A percentile compares a stretch with the other conserved stretches of the same genome.
phyloP scores from a whole-genome alignment of 2,329 filamentous ascomycete genomes.

The Ophiostoma pallidulum region DNA sequence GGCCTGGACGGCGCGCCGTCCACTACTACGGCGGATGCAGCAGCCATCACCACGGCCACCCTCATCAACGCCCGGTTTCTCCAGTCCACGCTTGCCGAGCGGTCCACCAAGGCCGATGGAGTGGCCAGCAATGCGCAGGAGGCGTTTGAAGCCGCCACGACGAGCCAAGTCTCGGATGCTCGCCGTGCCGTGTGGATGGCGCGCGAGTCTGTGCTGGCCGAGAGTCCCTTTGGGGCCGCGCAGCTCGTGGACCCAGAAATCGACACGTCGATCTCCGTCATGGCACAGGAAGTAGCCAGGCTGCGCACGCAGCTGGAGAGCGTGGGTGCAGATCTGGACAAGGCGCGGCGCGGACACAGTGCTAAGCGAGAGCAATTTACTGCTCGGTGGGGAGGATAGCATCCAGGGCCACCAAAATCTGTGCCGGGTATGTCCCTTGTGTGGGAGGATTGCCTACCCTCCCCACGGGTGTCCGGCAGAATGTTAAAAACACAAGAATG shows the following conservation, averaged over 20 bases:
- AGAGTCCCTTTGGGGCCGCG: constrained; percentile 40
- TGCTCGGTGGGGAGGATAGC: constrained; percentile 29
- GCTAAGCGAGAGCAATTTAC: constrained; percentile 41
- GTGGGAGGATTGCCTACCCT: background rate
- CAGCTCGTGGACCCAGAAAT: constrained; percentile 44
- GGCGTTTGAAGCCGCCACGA: constrained; percentile 36
- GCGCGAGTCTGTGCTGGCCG: constrained; percentile 42
- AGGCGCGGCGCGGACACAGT: constrained; percentile 29
- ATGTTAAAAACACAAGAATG: too few species aligned
- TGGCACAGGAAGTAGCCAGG: constrained; percentile 36
- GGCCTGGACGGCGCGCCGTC: constrained; percentile 2
- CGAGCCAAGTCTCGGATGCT: constrained; percentile 37
- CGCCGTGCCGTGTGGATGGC: constrained; percentile 39
- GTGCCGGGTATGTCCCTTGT: background rate
- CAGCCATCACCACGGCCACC: background rate
- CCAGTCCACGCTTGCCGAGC: constrained; percentile 28
- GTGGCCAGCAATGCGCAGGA: constrained; percentile 38
- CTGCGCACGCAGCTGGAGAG: constrained; percentile 29
- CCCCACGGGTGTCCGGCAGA: background rate
- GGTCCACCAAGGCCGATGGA: constrained; percentile 33
- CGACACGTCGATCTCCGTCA: constrained; percentile 38
- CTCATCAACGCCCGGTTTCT: constrained; percentile 19
- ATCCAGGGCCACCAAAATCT: too few species aligned
- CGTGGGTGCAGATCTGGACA: constrained; percentile 28
- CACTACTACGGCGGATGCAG: background rate